Conservation (phyloP, 1,139 yeast species). For the Williopsis jadinii region DNA sequence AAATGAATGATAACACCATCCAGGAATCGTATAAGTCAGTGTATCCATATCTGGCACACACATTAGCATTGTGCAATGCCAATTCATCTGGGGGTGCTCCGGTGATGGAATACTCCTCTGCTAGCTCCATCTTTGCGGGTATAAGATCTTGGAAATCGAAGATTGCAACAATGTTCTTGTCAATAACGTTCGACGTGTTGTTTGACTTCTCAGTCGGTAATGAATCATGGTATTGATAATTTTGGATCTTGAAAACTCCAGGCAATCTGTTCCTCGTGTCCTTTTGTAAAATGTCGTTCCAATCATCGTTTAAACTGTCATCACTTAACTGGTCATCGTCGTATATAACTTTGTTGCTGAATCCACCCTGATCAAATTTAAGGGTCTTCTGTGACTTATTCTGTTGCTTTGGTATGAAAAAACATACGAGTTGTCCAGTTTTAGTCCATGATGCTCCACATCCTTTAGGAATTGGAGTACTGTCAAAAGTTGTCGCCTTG, state of each 20-base stretch:
- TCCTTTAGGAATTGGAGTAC: conserved; percentile 87
- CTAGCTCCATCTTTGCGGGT: conserved; percentile 74
- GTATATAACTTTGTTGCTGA: conserved; percentile 25
- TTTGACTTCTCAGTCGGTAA: conserved; percentile 16
- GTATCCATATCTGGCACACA: conserved; percentile 60
- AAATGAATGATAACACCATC: conserved; percentile 43
- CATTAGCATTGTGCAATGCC: conserved; percentile 63
- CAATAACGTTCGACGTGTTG: conserved; percentile 14
- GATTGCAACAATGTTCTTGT: conserved; percentile 48
- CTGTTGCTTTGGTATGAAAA: conserved; percentile 57
- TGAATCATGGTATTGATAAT: conserved; percentile 9
- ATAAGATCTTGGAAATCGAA: conserved; percentile 63
- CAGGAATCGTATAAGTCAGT: conserved; percentile 69
- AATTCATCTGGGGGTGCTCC: conserved; percentile 62
- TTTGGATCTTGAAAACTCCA: conserved; percentile 21
- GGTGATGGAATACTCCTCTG: conserved; percentile 63
- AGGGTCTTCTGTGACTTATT: conserved; percentile 34
- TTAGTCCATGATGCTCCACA: conserved; percentile 90
- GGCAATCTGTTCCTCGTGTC: conserved; percentile 31
- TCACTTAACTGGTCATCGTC: conserved; percentile 28
- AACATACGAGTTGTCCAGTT: conserved; percentile 73
- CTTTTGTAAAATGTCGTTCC: conserved; percentile 33
- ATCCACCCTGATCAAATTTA: conserved; percentile 37
- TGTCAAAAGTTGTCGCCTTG: conserved; percentile 42
- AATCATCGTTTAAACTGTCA: conserved; percentile 32